phyloP scores from a whole-genome alignment of 2,329 filamentous ascomycete species.

The Microcera coccophila region DNA sequence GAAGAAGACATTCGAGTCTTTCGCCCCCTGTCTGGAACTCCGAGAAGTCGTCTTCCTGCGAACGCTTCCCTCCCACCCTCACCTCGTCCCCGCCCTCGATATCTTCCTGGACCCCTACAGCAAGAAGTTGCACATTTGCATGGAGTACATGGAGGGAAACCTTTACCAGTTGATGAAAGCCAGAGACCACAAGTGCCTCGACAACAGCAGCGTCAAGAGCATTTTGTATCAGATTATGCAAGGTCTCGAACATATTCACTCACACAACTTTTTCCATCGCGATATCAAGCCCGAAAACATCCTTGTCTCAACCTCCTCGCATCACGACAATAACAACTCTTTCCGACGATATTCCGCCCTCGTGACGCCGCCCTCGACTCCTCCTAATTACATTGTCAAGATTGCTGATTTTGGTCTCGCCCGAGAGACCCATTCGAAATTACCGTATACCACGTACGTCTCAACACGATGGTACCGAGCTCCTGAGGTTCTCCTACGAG shows the following conservation, averaged over 20 bases:
- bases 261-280: slow-evolving; percentile 95
- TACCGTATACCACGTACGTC: slow-evolving; percentile 97
- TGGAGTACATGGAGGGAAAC: slow-evolving; percentile 99
- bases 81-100: slow-evolving; percentile 94
- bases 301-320: slow-evolving; percentile 85
- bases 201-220: slow-evolving; percentile 91
- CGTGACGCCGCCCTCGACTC: slow-evolving; percentile 91
- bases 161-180: slow-evolving; percentile 99
- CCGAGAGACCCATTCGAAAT: slow-evolving; percentile 93
- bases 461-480: slow-evolving; percentile 98
- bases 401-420: slow-evolving; percentile 97
- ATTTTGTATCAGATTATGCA: slow-evolving; percentile 96
- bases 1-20: slow-evolving; percentile 98
- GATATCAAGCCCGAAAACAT: slow-evolving; percentile 99
- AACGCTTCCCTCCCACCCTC: slow-evolving; percentile 79
- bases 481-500: slow-evolving; percentile 87
- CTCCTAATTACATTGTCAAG: slow-evolving; percentile 91
- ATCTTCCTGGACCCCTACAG: slow-evolving; percentile 96
- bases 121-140: slow-evolving; percentile 94
- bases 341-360: slow-evolving; percentile 91
- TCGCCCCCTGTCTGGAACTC: slow-evolving; percentile 83
- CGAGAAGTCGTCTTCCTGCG: slow-evolving; percentile 95
- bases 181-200: slow-evolving; percentile 88
- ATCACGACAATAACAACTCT: slow-evolving; percentile 74
- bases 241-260: slow-evolving; percentile 94